Evolutionary conservation across 2,329 filamentous ascomycete species (phyloP), one percentile per base, ranked within the genome.

Genomic region (Trichoderma sp.): DNA sequence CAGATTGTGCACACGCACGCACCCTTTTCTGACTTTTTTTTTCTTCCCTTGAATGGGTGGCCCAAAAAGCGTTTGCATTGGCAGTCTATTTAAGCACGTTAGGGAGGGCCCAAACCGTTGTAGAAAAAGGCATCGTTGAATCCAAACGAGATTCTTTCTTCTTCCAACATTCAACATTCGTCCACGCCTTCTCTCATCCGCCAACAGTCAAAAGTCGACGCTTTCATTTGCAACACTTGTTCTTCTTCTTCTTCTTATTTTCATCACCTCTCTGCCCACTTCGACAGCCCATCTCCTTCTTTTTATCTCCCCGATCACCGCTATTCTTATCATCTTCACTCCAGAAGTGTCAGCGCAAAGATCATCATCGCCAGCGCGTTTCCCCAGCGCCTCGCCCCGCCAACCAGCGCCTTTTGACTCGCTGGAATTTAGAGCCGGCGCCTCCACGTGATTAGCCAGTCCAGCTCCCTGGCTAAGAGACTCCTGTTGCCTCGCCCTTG

Each of bases 401-500:
- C 63, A 66, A 37, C 55, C 52, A 43, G 46, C 61, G 61, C 18
- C 21, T 32, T 51, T 54, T 46, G 46, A 30, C 43, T 39, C 32
- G 34, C 65, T 54, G 65, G 65, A 68, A 60, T 54, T 59, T 43
- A 60, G 65, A 59, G 56, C 52, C 60, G 65, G 55, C 65, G 65
- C 68, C 68, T 67, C 67, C 71, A 72, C 71, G 71, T 72, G 71
- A 72, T 72, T 67, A 60, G 43, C 55, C 56, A 60, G 39, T n/a
- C 46, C 55, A 28, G 49, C 60, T 59, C 34, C 64, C 64, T 43
- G n/a, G 61, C 68, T 46, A 56, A 49, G n/a, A 56, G 26, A 39
- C 55, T 49, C 34, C 51, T 52, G 28, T 46, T 26, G 56, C 43
- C 32, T 60, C 55, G 43, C 59, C 56, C 46, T 49, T 60, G 43